A percentile compares a stretch with the other conserved stretches of the same genome.
These are phyloP conservation scores for Lenwebbia sp. DNA, from an alignment of 345 rosid species.

Conservation along the genomic window DNA sequence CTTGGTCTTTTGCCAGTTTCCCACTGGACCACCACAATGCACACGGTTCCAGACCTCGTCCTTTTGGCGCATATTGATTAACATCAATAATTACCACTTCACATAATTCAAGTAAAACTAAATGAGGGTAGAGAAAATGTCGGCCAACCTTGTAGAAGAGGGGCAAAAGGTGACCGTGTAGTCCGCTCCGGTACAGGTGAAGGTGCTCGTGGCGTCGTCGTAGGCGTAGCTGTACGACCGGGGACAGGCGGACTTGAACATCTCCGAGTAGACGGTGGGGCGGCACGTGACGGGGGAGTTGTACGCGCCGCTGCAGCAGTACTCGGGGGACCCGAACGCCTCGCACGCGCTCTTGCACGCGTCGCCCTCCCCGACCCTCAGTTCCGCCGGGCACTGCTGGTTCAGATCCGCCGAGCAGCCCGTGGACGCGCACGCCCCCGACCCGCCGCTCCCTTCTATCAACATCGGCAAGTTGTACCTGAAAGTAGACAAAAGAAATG, in stretches of 20 bases:
- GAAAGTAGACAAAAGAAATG: neutral
- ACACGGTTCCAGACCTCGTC: neutral
- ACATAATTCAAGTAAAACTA: too few relatives aligned
- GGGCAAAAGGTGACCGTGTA: slow-evolving; percentile 95
- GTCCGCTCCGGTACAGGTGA: slow-evolving; percentile 82
- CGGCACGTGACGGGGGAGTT: slow-evolving; percentile 69
- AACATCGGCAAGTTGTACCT: slow-evolving; percentile 69
- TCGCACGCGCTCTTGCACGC: slow-evolving; percentile 95
- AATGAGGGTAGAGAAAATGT: neutral
- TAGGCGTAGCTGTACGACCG: slow-evolving; percentile 90
- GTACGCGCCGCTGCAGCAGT: slow-evolving; percentile 95
- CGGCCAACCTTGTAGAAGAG: slow-evolving; percentile 59
- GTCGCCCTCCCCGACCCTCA: slow-evolving; percentile 46
- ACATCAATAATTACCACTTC: neutral
- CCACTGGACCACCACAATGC: neutral
- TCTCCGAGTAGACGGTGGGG: slow-evolving; percentile 80
- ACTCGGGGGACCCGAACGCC: slow-evolving; percentile 87
- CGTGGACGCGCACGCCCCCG: slow-evolving; percentile 67
- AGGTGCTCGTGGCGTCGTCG: slow-evolving; percentile 88
- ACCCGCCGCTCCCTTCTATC: slow-evolving; percentile 65
- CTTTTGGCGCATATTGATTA: neutral
- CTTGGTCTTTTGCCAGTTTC: neutral
- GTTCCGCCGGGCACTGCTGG: slow-evolving; percentile 69
- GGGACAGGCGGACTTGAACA: slow-evolving; percentile 92
- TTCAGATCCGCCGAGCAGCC: slow-evolving; percentile 76